These are phyloP conservation scores for Irineochytrium annulatum DNA, from an alignment of 192 early-diverging fungal genomes.

Conservation along the genomic window DNA sequence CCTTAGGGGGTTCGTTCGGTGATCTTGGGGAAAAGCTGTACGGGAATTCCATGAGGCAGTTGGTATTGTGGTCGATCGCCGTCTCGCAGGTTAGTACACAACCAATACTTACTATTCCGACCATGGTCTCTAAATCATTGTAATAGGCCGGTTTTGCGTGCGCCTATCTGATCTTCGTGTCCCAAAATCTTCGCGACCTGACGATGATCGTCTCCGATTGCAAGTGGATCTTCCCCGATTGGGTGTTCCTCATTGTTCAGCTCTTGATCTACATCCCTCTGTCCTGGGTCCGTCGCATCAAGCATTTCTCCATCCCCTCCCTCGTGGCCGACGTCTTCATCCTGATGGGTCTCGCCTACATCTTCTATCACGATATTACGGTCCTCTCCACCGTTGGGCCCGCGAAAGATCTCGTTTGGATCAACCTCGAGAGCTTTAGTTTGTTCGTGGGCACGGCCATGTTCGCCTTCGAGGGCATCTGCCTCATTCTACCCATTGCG, in stretches of 20 bases:
- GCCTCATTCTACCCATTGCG: conserved; percentile 78
- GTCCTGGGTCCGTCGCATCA: conserved; percentile 88
- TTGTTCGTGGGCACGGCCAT: conserved; percentile 94
- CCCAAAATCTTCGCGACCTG: conserved; percentile 72
- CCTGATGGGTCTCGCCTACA: conserved; percentile 76
- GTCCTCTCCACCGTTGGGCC: conserved; percentile 61
- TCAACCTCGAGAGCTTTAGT: conserved; percentile 79
- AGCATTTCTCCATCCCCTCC: conserved; percentile 78
- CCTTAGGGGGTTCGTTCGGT: conserved; percentile 50
- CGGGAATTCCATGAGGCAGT: conserved; percentile 34
- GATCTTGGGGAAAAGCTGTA: conserved; percentile 52
- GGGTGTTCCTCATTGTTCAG: conserved; percentile 74
- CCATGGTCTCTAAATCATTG: not conserved
- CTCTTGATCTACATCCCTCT: conserved; percentile 74
- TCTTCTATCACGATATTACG: conserved; percentile 78
- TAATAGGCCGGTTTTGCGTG: conserved; percentile 85
- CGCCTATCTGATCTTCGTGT: conserved; percentile 85
- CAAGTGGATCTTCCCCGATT: conserved; percentile 52
- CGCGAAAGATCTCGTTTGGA: conserved; percentile 59
- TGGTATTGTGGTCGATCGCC: conserved; percentile 48
- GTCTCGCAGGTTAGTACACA: conserved; percentile 42
- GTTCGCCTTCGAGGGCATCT: conserved; percentile 87
- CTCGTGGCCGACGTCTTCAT: conserved; percentile 93
- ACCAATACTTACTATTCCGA: not conserved
- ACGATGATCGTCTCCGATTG: conserved; percentile 67